phyloP scores from a whole-genome alignment of 139 green algal species.

The Astrephomene gubernaculifera region DNA sequence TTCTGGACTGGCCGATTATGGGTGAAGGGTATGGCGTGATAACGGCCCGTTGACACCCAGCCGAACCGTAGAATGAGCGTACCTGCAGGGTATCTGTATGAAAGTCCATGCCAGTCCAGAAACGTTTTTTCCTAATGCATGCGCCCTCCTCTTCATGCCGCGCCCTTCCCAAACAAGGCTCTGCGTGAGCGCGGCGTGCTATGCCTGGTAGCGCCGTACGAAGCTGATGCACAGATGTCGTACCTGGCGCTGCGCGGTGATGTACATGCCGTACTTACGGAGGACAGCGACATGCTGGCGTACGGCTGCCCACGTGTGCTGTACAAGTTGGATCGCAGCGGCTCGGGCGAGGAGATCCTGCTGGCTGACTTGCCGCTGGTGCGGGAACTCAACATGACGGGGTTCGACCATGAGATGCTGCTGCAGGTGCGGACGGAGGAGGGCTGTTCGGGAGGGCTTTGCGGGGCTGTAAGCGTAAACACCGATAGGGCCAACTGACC shows the following conservation, averaged over 20 bases:
- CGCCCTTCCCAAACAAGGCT: constrained; percentile 49
- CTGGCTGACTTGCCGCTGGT: constrained; percentile 71
- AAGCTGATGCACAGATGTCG: constrained; percentile 97
- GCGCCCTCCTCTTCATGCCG: not conserved
- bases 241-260: constrained; percentile 82
- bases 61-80: no score
- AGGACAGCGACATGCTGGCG: constrained; percentile 96
- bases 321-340: constrained; percentile 95
- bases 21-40: no score
- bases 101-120: no score
- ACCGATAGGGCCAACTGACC: no score
- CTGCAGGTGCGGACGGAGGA: constrained; percentile 67
- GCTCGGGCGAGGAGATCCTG: constrained; percentile 81
- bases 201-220: constrained; percentile 96
- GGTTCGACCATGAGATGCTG: constrained; percentile 91
- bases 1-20: no score
- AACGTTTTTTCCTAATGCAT: no score
- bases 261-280: constrained; percentile 93
- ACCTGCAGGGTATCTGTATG: no score
- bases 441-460: no score
- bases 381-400: constrained; percentile 69
- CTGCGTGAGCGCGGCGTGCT: constrained; percentile 75
- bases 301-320: constrained; percentile 94
- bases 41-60: no score
- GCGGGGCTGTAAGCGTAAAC: no score